Evolutionary conservation across 2,329 filamentous ascomycete species (phyloP).

Genomic region (Mariannaea elegans): DNA sequence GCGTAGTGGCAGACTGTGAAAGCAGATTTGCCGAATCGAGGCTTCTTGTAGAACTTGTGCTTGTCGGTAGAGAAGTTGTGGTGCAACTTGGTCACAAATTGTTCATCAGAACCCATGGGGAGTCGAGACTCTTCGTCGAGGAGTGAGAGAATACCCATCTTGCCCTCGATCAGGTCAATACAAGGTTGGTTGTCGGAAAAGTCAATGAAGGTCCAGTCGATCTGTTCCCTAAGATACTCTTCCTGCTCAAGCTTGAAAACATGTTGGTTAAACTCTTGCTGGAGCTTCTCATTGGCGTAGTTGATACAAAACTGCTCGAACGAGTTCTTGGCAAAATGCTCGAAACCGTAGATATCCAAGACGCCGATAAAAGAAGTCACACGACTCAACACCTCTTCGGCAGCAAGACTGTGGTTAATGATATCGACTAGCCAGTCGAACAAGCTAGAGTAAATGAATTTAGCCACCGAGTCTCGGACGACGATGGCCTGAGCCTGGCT

Average conservation of each 20-base stretch:
- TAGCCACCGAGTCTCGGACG: slow-evolving; percentile 95
- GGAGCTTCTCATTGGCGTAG: slow-evolving; percentile 98
- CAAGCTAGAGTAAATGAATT: slow-evolving; percentile 97
- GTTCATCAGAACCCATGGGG: slow-evolving; percentile 96
- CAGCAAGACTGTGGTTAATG: slow-evolving; percentile 90
- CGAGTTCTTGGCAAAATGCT: slow-evolving; percentile 99
- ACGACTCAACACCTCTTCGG: slow-evolving; percentile 83
- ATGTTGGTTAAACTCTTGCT: slow-evolving; percentile 99
- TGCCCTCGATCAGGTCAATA: slow-evolving; percentile 97
- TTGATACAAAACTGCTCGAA: slow-evolving; percentile 99
- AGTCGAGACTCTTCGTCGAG: slow-evolving; percentile 96
- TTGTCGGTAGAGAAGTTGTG: slow-evolving; percentile 92
- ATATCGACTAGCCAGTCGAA: slow-evolving; percentile 99
- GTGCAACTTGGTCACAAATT: slow-evolving; percentile 95
- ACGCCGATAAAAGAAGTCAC: slow-evolving; percentile 96
- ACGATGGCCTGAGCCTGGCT: slow-evolving; percentile 93
- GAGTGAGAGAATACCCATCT: slow-evolving; percentile 89
- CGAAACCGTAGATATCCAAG: slow-evolving; percentile 98
- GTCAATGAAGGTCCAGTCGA: slow-evolving; percentile 99
- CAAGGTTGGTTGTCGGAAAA: slow-evolving; percentile 99
- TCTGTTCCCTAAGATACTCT: slow-evolving; percentile 94
- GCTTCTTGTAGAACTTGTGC: slow-evolving; percentile 98
- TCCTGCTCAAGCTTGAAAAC: slow-evolving; percentile 99
- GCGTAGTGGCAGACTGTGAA: slow-evolving; percentile 99
- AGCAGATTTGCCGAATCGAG: slow-evolving; percentile 93